Evolutionary conservation across 1,284 basidiomycete species (phyloP), one percentile per base, ranked within the genome.

Genomic region (Wallemia hederae): DNA sequence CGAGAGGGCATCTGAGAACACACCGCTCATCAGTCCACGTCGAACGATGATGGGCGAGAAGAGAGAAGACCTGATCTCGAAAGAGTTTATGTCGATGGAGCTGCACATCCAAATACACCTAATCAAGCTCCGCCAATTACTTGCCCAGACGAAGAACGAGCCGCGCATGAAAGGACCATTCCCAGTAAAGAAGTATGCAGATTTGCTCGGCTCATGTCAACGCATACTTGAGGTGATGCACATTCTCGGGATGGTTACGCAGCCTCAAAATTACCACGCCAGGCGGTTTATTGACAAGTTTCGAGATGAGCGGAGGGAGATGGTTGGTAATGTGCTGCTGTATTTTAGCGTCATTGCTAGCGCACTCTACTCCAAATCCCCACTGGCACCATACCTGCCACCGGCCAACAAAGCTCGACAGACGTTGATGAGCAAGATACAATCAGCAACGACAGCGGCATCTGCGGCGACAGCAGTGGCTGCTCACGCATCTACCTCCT

Each of bases 341-440:
- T 90, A 83, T 70, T 87, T 96, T 70, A 88, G 88, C 27, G 81
- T 81, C 0, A 75, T 98, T 3, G 82, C 87, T 0, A 81, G 86
- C 0, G 84, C 87, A 0, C 89, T 96, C 69, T 76, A 82, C 27
- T 76, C 91, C 27, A 92, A 96, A 66, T 81, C 84, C 1, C 92
- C 92, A 0, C 74, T 98, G 27, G 89, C 92, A 0, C 89, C 92
- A 0, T 96, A 91, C 70, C 78, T 98, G 0, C 92, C 92, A 1
- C 90, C 90, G 0, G 91, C 85, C 0, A 86, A 89, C 66, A 75
- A 80, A 63, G 79, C 87, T 1, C 78, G 91, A 60, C 76, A 81
- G 62, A n/a, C 11, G 5, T n/a, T 49, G 11, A 49, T 49, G 39
- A n/a, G 22, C 22, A 49, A 49, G 22, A 49, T 49, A 11, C 39